Conservation (phyloP, 179 eudicot genomes). For the Gypsophila paniculata region DNA sequence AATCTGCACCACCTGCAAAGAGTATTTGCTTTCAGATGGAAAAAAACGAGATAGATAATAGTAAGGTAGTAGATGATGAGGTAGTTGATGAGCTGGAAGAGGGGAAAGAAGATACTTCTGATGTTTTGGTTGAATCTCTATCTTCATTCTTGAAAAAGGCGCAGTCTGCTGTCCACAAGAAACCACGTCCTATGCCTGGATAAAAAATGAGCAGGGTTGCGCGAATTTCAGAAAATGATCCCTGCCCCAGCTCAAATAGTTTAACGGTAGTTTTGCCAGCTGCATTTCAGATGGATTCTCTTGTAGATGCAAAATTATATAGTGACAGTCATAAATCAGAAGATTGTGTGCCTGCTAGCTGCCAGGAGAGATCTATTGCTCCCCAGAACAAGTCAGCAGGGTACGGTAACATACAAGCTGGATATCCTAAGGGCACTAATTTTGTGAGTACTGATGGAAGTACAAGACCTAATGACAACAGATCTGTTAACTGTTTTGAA, state of each 20-base stretch:
- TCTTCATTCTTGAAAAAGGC: constrained; percentile 58
- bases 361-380: constrained; percentile 18
- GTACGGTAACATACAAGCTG: constrained; percentile 5
- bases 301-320: constrained; percentile 19
- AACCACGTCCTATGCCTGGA: constrained; percentile 33
- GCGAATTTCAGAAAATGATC: constrained; percentile 27
- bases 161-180: constrained; percentile 46
- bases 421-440: constrained; percentile 23
- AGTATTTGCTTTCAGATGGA: neutral
- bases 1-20: constrained; percentile 13
- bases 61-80: constrained; percentile 20
- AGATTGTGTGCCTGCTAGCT: constrained; percentile 19
- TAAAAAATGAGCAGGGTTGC: constrained; percentile 35
- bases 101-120: constrained; percentile 23
- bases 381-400: constrained; percentile 21
- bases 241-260: constrained; percentile 29
- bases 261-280: constrained; percentile 22
- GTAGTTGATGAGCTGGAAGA: constrained; percentile 30
- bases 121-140: constrained; percentile 52
- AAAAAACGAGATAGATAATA: constrained; percentile 13
- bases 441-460: constrained; percentile 19
- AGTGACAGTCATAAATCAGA: constrained; percentile 23
- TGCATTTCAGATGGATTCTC: constrained; percentile 14
- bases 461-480: constrained; percentile 17
- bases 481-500: constrained; percentile 19